Percentiles rank a stretch among this genome's conserved stretches.
phyloP scores from a whole-genome alignment of 2,329 filamentous ascomycete species.

The Cladophialophora immunda region DNA sequence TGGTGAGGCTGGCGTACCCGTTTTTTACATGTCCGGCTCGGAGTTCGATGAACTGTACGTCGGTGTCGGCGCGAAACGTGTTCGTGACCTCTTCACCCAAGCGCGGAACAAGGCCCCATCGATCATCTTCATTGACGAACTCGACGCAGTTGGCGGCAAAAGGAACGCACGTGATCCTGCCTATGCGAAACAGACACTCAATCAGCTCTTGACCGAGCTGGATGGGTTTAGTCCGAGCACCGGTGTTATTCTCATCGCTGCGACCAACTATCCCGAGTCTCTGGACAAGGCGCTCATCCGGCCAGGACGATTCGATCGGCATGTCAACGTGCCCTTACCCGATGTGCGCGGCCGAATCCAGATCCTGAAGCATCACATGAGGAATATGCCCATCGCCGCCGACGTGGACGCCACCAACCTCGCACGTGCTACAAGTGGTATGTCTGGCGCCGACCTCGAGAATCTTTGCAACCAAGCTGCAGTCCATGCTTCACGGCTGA shows the following conservation, averaged over 20 bases:
- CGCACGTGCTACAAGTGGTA: conserved; percentile 86
- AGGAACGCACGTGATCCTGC: conserved; percentile 91
- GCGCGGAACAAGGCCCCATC: conserved; percentile 86
- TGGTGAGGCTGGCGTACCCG: conserved; percentile 95
- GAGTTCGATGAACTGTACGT: conserved; percentile 99
- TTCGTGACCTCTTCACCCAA: conserved; percentile 87
- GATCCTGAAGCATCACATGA: conserved; percentile 92
- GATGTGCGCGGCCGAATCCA: conserved; percentile 93
- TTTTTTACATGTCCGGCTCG: conserved; percentile 99
- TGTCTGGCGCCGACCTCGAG: conserved; percentile 94
- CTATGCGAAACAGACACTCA: conserved; percentile 96
- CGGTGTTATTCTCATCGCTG: conserved; percentile 93
- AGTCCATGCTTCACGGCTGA: conserved; percentile 89
- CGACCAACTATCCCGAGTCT: conserved; percentile 93
- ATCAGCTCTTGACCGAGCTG: conserved; percentile 94
- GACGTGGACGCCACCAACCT: conserved; percentile 86
- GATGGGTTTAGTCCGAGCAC: conserved; percentile 96
- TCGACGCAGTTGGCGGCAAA: conserved; percentile 94
- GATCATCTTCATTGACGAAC: conserved; percentile 95
- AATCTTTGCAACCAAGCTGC: conserved; percentile 97
- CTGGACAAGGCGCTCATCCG: conserved; percentile 94
- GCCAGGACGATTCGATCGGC: conserved; percentile 94
- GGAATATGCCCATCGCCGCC: conserved; percentile 81
- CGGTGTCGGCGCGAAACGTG: conserved; percentile 93
- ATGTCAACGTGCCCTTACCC: conserved; percentile 85